These are phyloP conservation scores for Carex sylvatica DNA, from an alignment of 202 grass and related monocot species.

Conservation along the genomic window DNA sequence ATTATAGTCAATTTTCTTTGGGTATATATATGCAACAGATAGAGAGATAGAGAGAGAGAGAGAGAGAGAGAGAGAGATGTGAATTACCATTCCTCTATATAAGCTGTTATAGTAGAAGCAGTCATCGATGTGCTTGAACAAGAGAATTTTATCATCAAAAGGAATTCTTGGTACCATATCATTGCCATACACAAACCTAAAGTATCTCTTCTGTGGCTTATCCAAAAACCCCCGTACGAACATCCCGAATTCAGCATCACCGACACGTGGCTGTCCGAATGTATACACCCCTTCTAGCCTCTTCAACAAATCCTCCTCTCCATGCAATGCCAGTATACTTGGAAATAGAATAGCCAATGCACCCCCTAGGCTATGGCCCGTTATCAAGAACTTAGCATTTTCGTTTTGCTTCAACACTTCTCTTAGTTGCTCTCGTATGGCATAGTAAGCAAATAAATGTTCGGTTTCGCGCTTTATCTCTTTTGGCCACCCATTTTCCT, in stretches of 20 bases:
- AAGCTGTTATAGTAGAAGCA: slow-evolving; percentile 81
- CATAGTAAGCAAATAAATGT: slow-evolving; percentile 54
- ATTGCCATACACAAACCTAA: slow-evolving; percentile 75
- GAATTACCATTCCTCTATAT: slow-evolving; percentile 52
- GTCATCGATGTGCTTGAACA: slow-evolving; percentile 61
- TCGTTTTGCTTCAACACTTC: slow-evolving; percentile 27
- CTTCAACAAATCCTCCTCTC: slow-evolving; percentile 36
- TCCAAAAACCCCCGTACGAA: slow-evolving; percentile 42
- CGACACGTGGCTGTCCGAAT: slow-evolving; percentile 69
- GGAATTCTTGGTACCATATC: slow-evolving; percentile 76
- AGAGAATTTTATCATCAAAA: slow-evolving; percentile 48
- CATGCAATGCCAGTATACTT: slow-evolving; percentile 46
- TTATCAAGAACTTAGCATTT: slow-evolving; percentile 43
- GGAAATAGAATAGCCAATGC: slow-evolving; percentile 75
- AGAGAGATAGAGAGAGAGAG: neutral
- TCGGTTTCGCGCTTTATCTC: neutral
- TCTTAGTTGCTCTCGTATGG: slow-evolving; percentile 43
- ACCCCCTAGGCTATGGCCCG: slow-evolving; percentile 81
- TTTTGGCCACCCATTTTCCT: slow-evolving; percentile 39
- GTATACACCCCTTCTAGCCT: slow-evolving; percentile 66
- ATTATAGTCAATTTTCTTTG: neutral
- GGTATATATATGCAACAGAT: neutral
- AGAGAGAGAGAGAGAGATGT: neutral
- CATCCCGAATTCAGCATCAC: slow-evolving; percentile 36
- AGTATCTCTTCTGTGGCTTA: slow-evolving; percentile 40